These are phyloP conservation scores for Colletotrichum abscissum DNA, from an alignment of 2,329 filamentous ascomycete species.

Conservation along the genomic window DNA sequence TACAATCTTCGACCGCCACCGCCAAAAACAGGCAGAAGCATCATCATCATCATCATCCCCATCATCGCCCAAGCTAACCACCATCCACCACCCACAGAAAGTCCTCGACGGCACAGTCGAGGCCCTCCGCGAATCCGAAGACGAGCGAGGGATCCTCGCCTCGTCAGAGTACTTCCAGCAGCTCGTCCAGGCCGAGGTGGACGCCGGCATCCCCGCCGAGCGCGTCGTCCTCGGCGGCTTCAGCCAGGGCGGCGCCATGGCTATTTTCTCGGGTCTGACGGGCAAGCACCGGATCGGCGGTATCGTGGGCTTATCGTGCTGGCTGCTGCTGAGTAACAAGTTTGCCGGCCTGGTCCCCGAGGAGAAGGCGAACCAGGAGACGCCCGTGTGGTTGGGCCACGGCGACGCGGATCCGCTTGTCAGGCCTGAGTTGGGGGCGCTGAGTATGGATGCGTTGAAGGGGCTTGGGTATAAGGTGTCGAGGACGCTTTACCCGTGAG, in stretches of 20 bases:
- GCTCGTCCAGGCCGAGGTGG: slow-evolving; percentile 84
- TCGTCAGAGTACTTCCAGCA: slow-evolving; percentile 81
- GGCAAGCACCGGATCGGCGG: slow-evolving; percentile 81
- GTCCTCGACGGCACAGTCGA: slow-evolving; percentile 47
- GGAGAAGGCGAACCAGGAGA: slow-evolving; percentile 71
- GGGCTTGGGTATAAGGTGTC: slow-evolving; percentile 78
- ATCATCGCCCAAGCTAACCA: slow-evolving; percentile 1
- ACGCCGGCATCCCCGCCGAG: slow-evolving; percentile 81
- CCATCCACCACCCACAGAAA: slow-evolving; percentile 17
- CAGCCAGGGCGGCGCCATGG: slow-evolving; percentile 89
- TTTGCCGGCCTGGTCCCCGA: slow-evolving; percentile 56
- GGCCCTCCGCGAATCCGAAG: slow-evolving; percentile 57
- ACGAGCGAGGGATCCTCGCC: slow-evolving; percentile 79
- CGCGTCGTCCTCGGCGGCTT: slow-evolving; percentile 90
- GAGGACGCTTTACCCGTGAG: slow-evolving; percentile 78
- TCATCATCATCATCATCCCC: not conserved
- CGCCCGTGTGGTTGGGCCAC: slow-evolving; percentile 89
- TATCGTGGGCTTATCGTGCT: slow-evolving; percentile 86
- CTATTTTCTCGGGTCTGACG: slow-evolving; percentile 83
- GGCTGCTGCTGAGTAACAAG: slow-evolving; percentile 73
- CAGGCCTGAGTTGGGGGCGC: slow-evolving; percentile 73
- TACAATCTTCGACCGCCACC: slow-evolving; percentile 10
- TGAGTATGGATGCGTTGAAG: slow-evolving; percentile 75
- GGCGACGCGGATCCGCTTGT: slow-evolving; percentile 84
- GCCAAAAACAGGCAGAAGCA: not conserved